Percentiles rank a stretch among this genome's conserved stretches.
These are phyloP conservation scores for Moelleriella libera DNA, from an alignment of 2,329 filamentous ascomycete genomes.

Conservation along the genomic window DNA sequence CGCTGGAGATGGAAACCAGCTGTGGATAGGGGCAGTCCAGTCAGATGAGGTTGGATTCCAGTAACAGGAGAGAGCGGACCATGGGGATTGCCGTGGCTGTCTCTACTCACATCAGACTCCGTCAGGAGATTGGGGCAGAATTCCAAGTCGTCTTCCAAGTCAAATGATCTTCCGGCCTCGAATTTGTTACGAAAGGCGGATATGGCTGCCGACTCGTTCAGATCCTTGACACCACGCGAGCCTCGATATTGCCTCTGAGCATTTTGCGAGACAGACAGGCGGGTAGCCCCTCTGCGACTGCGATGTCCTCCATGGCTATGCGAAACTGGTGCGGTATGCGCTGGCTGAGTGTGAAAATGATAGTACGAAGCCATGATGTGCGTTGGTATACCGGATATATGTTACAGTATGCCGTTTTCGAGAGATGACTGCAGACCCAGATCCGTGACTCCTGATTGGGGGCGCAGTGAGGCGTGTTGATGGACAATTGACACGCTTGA, in stretches of 20 bases:
- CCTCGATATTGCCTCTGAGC: conserved; percentile 76
- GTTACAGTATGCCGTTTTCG: not conserved
- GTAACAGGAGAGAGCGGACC: conserved; percentile 1
- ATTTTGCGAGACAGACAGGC: conserved; percentile 69
- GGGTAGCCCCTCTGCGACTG: conserved; percentile 66
- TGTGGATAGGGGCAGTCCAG: conserved; percentile 27
- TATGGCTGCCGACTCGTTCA: conserved; percentile 63
- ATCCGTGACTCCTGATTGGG: conserved; percentile 1
- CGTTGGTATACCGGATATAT: not conserved
- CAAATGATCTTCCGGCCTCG: conserved; percentile 84
- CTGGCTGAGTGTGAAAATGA: conserved; percentile 45
- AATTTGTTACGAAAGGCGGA: conserved; percentile 74
- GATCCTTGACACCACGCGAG: conserved; percentile 74
- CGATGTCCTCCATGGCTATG: conserved; percentile 66
- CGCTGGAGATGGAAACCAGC: conserved; percentile 83
- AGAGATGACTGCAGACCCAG: conserved; percentile 1
- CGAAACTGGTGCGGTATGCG: conserved; percentile 42
- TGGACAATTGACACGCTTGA: not conserved
- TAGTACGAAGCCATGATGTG: conserved; percentile 48
- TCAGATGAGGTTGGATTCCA: conserved; percentile 10
- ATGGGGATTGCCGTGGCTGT: not conserved
- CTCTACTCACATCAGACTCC: conserved; percentile 70
- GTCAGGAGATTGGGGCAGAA: conserved; percentile 90
- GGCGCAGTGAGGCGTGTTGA: conserved; percentile 7
- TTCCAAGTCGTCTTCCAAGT: conserved; percentile 89